Evolutionary conservation across 2,329 filamentous ascomycete genomes (phyloP).

Genomic region (Verticillium nubilum): DNA sequence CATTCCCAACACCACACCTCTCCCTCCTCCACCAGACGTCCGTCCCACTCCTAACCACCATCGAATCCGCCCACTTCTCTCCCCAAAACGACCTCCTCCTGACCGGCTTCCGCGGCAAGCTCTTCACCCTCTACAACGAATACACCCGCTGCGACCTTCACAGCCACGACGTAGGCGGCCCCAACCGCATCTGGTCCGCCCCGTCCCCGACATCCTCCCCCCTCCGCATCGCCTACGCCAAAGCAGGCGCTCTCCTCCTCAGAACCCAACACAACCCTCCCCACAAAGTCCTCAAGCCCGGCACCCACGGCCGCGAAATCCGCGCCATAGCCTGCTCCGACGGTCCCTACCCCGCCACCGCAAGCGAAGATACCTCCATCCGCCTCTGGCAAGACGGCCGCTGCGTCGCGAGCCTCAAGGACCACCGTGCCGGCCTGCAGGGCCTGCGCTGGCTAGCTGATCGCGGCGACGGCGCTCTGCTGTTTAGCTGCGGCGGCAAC

Average conservation of each 20-base stretch:
- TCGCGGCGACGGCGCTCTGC: constrained; percentile 47
- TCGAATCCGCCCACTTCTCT: constrained; percentile 65
- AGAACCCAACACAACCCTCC: constrained; percentile 31
- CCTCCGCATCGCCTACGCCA: constrained; percentile 49
- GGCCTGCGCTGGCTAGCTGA: constrained; percentile 64
- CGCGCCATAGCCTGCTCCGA: constrained; percentile 40
- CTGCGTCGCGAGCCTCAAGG: constrained; percentile 63
- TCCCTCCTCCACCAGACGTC: constrained; percentile 63
- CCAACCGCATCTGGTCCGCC: constrained; percentile 65
- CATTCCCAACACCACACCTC: constrained; percentile 31
- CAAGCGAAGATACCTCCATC: constrained; percentile 67
- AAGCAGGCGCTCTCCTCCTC: constrained; percentile 51
- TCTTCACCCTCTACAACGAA: constrained; percentile 80
- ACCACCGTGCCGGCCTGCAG: constrained; percentile 81
- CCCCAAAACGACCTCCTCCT: constrained; percentile 54
- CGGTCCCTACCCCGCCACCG: constrained; percentile 53
- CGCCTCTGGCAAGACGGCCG: constrained; percentile 56
- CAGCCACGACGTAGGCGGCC: constrained; percentile 75
- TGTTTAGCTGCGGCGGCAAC: constrained; percentile 81
- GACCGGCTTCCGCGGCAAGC: constrained; percentile 74
- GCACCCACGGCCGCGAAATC: constrained; percentile 85
- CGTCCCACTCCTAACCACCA: constrained; percentile 67
- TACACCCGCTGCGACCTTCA: constrained; percentile 63
- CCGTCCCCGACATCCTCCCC: constrained; percentile 27
- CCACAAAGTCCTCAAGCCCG: constrained; percentile 52